Percentiles rank a stretch among this genome's conserved stretches.
Evolutionary conservation across 371 early-diverging fungal genomes (phyloP).

Genomic region (Circinella umbellata): DNA sequence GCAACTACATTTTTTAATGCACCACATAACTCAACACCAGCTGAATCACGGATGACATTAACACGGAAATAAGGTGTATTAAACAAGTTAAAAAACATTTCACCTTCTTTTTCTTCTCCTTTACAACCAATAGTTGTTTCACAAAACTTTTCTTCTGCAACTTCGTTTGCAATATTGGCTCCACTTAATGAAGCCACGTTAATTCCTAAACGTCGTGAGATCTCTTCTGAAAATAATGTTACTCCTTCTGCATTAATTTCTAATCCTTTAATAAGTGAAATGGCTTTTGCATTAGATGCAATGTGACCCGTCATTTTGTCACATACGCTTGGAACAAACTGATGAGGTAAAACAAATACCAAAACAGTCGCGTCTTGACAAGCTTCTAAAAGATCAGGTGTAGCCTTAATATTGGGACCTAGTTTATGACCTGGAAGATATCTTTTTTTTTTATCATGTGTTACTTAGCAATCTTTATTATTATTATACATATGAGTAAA

Average conservation of each 20-base stretch:
- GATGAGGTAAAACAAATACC: constrained; percentile 97
- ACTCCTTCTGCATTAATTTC: constrained; percentile 76
- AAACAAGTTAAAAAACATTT: constrained; percentile 81
- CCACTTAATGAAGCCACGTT: constrained; percentile 91
- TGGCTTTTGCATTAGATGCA: constrained; percentile 75
- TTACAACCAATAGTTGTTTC: constrained; percentile 95
- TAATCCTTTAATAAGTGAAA: constrained; percentile 95
- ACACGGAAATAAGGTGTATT: constrained; percentile 89
- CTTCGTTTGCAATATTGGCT: constrained; percentile 98
- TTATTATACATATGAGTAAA: too few species aligned
- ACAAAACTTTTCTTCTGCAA: constrained; percentile 92
- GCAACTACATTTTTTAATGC: constrained; percentile 99
- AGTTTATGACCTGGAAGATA: constrained; percentile 87
- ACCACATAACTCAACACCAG: constrained; percentile 97
- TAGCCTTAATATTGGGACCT: constrained; percentile 87
- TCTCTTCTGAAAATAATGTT: constrained; percentile 85
- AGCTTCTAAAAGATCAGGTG: constrained; percentile 79
- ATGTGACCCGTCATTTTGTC: constrained; percentile 77
- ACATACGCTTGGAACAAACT: constrained; percentile 89
- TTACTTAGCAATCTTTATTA: too few species aligned
- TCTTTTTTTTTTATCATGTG: neutral
- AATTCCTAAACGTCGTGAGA: constrained; percentile 78
- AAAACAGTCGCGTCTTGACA: constrained; percentile 85
- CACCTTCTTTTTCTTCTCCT: constrained; percentile 63
- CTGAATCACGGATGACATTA: constrained; percentile 83